These are phyloP conservation scores for Fistulinella cinereoalba DNA, from an alignment of 1,284 basidiomycete species.

Conservation along the genomic window DNA sequence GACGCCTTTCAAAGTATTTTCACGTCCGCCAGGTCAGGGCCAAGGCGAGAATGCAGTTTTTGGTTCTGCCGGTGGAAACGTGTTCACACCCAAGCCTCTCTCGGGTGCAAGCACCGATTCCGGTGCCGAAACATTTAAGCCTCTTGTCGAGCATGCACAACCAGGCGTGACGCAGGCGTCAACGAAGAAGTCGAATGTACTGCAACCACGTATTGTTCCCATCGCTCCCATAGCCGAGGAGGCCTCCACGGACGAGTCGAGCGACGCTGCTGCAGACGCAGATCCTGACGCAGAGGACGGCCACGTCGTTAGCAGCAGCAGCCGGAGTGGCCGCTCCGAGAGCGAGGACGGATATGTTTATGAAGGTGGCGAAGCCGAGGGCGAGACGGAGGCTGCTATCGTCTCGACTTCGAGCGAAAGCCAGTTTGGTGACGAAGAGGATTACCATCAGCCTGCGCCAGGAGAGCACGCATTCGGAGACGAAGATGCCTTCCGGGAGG, in stretches of 20 bases:
- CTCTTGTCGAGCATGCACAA: slow-evolving; percentile 43
- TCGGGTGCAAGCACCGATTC: slow-evolving; percentile 7
- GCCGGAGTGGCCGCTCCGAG: slow-evolving; percentile 33
- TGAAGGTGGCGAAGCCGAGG: slow-evolving; percentile 30
- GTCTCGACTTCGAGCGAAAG: slow-evolving; percentile 36
- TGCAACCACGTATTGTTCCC: slow-evolving; percentile 20
- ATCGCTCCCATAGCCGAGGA: slow-evolving; percentile 28
- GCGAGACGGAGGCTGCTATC: slow-evolving; percentile 31
- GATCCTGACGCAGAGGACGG: slow-evolving; percentile 30
- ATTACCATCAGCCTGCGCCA: slow-evolving; percentile 26
- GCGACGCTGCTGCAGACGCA: slow-evolving; percentile 22
- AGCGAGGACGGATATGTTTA: slow-evolving; percentile 34
- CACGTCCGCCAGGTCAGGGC: slow-evolving; percentile 48
- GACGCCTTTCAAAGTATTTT: slow-evolving; percentile 71
- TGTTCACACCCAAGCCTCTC: slow-evolving; percentile 47
- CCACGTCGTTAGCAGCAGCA: slow-evolving; percentile 23
- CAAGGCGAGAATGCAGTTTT: slow-evolving; percentile 37
- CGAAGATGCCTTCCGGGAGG: slow-evolving; percentile 26
- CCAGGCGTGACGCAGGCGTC: slow-evolving; percentile 31
- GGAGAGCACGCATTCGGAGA: slow-evolving; percentile 20
- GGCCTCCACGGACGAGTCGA: slow-evolving; percentile 33
- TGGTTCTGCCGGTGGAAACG: slow-evolving; percentile 18
- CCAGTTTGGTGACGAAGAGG: slow-evolving; percentile 33
- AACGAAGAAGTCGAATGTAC: slow-evolving; percentile 19
- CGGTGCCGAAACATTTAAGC: slow-evolving; percentile 37